These are phyloP conservation scores for Lodderomyces jiufengensis DNA, from an alignment of 1,139 yeast genomes.

Conservation along the genomic window DNA sequence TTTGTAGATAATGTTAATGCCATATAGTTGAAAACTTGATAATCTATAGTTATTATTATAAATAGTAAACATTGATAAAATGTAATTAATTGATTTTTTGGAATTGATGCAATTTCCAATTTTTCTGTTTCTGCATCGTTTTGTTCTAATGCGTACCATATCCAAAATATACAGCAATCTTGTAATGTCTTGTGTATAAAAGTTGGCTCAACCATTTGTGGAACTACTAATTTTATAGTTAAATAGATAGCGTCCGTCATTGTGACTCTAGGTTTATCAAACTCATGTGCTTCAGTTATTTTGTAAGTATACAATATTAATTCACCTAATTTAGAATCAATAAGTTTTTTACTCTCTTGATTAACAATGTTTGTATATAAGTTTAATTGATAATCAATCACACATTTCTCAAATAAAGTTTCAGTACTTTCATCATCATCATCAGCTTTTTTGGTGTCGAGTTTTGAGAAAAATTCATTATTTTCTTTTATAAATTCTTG, in stretches of 20 bases:
- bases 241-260: slow-evolving; percentile 33
- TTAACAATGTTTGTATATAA: slow-evolving; percentile 25
- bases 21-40: slow-evolving; percentile 23
- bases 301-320: slow-evolving; percentile 28
- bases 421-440: slow-evolving; percentile 26
- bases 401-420: slow-evolving; percentile 31
- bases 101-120: slow-evolving; percentile 31
- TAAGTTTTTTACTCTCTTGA: slow-evolving; percentile 22
- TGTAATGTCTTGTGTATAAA: slow-evolving; percentile 23
- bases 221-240: slow-evolving; percentile 33
- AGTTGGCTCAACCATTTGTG: slow-evolving; percentile 31
- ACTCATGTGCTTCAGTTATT: slow-evolving; percentile 2
- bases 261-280: slow-evolving; percentile 18
- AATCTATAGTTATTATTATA: slow-evolving; percentile 16
- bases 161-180: slow-evolving; percentile 37
- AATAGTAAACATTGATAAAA: slow-evolving; percentile 36
- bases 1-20: slow-evolving; percentile 51
- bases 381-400: slow-evolving; percentile 33
- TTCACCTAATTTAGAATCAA: slow-evolving; percentile 32
- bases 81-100: slow-evolving; percentile 26
- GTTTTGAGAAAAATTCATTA: slow-evolving; percentile 22
- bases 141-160: slow-evolving; percentile 37
- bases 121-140: slow-evolving; percentile 1
- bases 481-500: slow-evolving; percentile 26
- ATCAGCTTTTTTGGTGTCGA: slow-evolving; percentile 16